These are phyloP conservation scores for Xanthoparmelia taractica DNA, from an alignment of 495 filamentous ascomycete genomes.

Conservation along the genomic window DNA sequence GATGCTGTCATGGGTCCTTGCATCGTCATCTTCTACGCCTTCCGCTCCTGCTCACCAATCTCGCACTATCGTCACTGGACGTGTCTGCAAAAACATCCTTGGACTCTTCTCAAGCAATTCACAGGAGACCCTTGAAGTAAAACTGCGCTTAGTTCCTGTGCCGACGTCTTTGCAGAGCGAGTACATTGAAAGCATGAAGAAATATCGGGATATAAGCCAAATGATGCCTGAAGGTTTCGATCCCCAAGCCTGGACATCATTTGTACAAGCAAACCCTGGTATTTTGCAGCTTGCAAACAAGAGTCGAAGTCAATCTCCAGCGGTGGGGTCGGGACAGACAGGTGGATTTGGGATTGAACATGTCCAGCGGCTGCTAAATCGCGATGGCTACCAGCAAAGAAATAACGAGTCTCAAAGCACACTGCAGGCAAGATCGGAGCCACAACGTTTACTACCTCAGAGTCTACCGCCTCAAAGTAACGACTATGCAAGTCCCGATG, in stretches of 20 bases:
- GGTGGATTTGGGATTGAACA: conserved; percentile 49
- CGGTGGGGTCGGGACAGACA: conserved; percentile 18
- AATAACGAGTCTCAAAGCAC: conserved; percentile 6
- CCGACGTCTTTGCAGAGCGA: conserved; percentile 64
- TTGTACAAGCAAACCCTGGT: conserved; percentile 52
- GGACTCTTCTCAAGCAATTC: conserved; percentile 75
- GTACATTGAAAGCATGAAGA: conserved; percentile 56
- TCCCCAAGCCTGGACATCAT: conserved; percentile 58
- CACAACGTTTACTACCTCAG: conserved; percentile 3
- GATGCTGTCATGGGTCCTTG: conserved; percentile 83
- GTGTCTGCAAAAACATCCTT: conserved; percentile 76
- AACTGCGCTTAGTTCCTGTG: conserved; percentile 77
- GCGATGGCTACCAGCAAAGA: conserved; percentile 36
- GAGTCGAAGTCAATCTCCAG: conserved; percentile 25
- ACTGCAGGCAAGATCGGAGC: conserved; percentile 26
- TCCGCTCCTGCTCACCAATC: conserved; percentile 51
- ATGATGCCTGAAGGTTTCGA: conserved; percentile 58
- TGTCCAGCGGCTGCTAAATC: conserved; percentile 43
- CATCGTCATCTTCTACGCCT: conserved; percentile 48
- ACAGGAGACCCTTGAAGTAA: conserved; percentile 90
- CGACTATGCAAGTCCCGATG: conserved; percentile 18
- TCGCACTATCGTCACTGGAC: conserved; percentile 76
- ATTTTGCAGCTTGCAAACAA: conserved; percentile 23
- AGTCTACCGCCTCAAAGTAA: conserved; percentile 14
- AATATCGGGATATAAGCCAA: conserved; percentile 52